Conservation (phyloP, 1,284 basidiomycete genomes). For the Tilletia setariae region DNA sequence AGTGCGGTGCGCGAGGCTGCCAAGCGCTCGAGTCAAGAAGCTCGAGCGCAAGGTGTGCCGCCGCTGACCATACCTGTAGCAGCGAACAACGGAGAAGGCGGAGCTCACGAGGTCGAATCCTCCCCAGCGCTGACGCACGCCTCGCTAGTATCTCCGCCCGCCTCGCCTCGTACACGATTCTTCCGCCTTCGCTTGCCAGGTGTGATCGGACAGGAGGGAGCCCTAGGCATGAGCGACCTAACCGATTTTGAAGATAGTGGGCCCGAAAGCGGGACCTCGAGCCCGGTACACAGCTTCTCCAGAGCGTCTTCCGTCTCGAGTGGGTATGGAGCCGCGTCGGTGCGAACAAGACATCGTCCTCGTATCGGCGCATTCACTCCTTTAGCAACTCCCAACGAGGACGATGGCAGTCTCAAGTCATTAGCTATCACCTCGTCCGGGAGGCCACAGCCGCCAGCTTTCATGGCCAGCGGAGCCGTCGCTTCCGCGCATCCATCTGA, state of each 20-base stretch:
- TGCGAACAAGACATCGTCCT: constrained; percentile 1
- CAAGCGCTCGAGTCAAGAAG: neutral
- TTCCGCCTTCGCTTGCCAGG: constrained; percentile 9
- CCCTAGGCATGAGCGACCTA: constrained; percentile 5
- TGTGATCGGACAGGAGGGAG: constrained; percentile 13
- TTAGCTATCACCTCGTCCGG: neutral
- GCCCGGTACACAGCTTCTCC: constrained; percentile 3
- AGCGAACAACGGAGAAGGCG: neutral
- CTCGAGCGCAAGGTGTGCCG: neutral
- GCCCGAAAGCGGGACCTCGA: neutral
- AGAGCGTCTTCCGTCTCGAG: constrained; percentile 12
- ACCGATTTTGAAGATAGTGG: constrained; percentile 13
- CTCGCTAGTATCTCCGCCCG: constrained; percentile 8
- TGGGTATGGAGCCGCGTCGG: neutral
- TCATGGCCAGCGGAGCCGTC: neutral
- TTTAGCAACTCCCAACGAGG: neutral
- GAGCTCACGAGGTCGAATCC: neutral
- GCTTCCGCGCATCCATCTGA: constrained; percentile 1
- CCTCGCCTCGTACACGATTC: constrained; percentile 13
- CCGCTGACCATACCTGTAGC: neutral
- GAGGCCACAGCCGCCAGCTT: neutral
- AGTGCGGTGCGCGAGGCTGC: constrained; percentile 20
- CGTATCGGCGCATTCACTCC: constrained; percentile 9
- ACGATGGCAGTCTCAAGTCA: neutral
- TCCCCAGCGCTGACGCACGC: neutral